Base-by-base conservation (phyloP, 2,329 filamentous ascomycete species). In the Fusarium longipes region DNA sequence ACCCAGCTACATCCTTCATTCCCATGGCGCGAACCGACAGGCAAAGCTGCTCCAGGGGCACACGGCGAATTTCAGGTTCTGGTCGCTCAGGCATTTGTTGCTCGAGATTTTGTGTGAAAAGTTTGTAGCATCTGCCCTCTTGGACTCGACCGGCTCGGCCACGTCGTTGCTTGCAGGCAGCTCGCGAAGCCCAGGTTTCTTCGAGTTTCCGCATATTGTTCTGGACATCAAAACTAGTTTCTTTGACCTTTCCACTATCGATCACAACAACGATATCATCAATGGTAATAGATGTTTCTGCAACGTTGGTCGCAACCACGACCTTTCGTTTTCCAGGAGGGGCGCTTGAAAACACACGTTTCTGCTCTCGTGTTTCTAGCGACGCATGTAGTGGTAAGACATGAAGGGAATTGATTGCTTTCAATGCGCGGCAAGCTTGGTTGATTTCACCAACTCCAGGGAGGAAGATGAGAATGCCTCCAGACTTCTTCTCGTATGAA, bases 231-330 rank as follows among this genome's bases (percentile, higher is more conserved):
- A 94, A 98, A 75, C 92, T 95, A 0, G 94, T 99, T 78, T 99
- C 95, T 76, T 99, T 99, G 61, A 99, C 96, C 52, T 93, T 90
- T 27, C 96, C 96, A 12, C 91, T 96, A 77, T 99, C 96, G 66
- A 99, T 95, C 43, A 99, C 96, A 3, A 93, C 95, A 4, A 98
- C 92, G 52, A 99, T 92, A 75, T 99, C 96, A 75, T 97, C 94
- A 62, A 99, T 99, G 0, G 96, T 99, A 76, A 99, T 98, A 3
- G 96, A 98, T 0, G 96, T 99, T 77, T 99, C 96, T 3, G 96
- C 96, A 4, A 99, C 95, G 73, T 99, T 99, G 42, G 96, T 99
- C 1, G 96, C 93, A 8, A 95, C 92, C 32, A 99, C 92, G 14
- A 99, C 88, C 79, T 99, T 99, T 33, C 96, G 87, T 79, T 93